Percentiles rank a stretch among this genome's conserved stretches.
phyloP scores from a whole-genome alignment of 495 filamentous ascomycete species.

The Xylaria grammica region DNA sequence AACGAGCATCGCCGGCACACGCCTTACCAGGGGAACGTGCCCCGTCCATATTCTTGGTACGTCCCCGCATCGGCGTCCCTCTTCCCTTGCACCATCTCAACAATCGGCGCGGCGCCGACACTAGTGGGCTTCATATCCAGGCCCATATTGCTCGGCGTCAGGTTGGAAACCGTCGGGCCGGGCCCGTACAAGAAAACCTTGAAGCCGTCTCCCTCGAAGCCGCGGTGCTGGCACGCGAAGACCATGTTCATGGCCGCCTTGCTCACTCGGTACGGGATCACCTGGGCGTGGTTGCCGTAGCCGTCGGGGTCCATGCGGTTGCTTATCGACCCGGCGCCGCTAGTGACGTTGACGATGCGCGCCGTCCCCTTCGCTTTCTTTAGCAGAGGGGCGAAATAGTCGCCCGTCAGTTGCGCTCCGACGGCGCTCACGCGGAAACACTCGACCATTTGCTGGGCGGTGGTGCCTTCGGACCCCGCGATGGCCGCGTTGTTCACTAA shows the following conservation, averaged over 20 bases:
- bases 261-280: neutral
- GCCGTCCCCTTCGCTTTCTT: neutral
- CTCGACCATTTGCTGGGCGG: conserved; percentile 6
- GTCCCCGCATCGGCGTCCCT: neutral
- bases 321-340: conserved; percentile 1
- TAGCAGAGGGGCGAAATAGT: conserved; percentile 3
- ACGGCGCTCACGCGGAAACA: conserved; percentile 6
- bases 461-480: neutral
- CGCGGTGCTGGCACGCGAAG: neutral
- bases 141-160: neutral
- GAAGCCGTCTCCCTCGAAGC: neutral
- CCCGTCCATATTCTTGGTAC: neutral
- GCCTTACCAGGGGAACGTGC: conserved; percentile 2
- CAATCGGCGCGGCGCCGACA: neutral
- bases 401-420: conserved; percentile 7
- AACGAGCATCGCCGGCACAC: too few species aligned
- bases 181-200: conserved; percentile 12
- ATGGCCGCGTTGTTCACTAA: conserved; percentile 8
- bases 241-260: conserved; percentile 9
- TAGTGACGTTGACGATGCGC: conserved; percentile 3
- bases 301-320: conserved; percentile 1
- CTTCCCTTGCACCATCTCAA: conserved; percentile 9
- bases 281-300: neutral
- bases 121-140: conserved; percentile 6
- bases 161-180: conserved; percentile 3